These are phyloP conservation scores for Leucocoprinus sp. DNA, from an alignment of 768 basidiomycete species.

Conservation along the genomic window DNA sequence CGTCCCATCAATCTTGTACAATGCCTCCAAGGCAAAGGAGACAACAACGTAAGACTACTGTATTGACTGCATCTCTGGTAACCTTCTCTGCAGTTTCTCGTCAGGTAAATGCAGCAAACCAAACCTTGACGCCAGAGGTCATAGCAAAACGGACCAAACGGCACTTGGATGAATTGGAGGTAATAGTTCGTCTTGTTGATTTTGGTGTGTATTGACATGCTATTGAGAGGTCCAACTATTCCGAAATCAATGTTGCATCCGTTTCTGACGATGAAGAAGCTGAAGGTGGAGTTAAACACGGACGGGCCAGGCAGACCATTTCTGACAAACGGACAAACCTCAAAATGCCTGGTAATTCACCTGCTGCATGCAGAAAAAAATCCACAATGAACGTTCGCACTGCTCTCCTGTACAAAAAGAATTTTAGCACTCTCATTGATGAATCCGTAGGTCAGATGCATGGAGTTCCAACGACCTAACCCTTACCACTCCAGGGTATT, in stretches of 20 bases:
- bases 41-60: slow-evolving; percentile 34
- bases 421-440: slow-evolving; percentile 60
- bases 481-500: slow-evolving; percentile 39
- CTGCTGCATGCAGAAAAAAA: slow-evolving; percentile 61
- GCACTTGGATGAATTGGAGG: slow-evolving; percentile 84
- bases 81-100: slow-evolving; percentile 31
- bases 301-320: slow-evolving; percentile 68
- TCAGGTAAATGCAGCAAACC: slow-evolving; percentile 35
- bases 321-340: slow-evolving; percentile 61
- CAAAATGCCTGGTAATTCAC: slow-evolving; percentile 37
- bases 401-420: slow-evolving; percentile 79
- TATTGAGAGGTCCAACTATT: slow-evolving; percentile 67
- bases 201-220: slow-evolving; percentile 8
- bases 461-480: neutral
- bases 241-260: slow-evolving; percentile 40
- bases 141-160: slow-evolving; percentile 68
- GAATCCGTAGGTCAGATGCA: slow-evolving; percentile 55
- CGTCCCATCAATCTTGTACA: slow-evolving; percentile 9
- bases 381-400: slow-evolving; percentile 75
- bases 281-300: slow-evolving; percentile 43
- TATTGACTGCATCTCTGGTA: neutral
- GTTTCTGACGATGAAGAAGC: slow-evolving; percentile 34
- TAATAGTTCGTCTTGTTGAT: slow-evolving; percentile 18
- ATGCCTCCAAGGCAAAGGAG: slow-evolving; percentile 44
- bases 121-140: slow-evolving; percentile 49